A percentile compares a stretch with the other conserved stretches of the same genome.
Conservation (phyloP, 2,329 filamentous ascomycete genomes). For the Lecanicillium sp. region DNA sequence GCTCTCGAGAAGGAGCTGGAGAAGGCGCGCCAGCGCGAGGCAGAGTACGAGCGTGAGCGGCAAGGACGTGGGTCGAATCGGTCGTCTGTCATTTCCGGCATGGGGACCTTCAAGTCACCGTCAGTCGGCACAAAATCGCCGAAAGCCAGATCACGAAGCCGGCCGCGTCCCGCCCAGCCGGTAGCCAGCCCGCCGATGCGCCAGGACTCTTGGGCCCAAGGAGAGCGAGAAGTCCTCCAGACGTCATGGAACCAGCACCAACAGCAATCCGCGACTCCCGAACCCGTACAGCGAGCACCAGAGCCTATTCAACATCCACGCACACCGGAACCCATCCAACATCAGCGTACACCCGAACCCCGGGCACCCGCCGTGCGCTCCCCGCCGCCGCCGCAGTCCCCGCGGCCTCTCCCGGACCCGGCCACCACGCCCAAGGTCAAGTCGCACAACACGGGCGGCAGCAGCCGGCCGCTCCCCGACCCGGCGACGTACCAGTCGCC, state of each 20-base stretch:
- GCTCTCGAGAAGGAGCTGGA: slow-evolving; percentile 72
- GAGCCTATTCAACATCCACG: slow-evolving; percentile 5
- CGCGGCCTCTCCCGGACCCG: slow-evolving; percentile 40
- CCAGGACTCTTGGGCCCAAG: slow-evolving; percentile 57
- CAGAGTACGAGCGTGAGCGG: slow-evolving; percentile 55
- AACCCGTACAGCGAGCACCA: slow-evolving; percentile 19
- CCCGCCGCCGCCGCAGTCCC: slow-evolving; percentile 23
- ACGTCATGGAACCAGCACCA: slow-evolving; percentile 45
- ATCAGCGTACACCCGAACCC: slow-evolving; percentile 10
- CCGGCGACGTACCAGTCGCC: slow-evolving; percentile 31
- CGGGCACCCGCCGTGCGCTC: slow-evolving; percentile 13
- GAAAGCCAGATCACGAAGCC: slow-evolving; percentile 37
- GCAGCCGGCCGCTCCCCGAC: slow-evolving; percentile 47
- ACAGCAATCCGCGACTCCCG: slow-evolving; percentile 25
- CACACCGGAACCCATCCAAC: neutral
- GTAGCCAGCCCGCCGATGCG: slow-evolving; percentile 41
- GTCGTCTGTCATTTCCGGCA: slow-evolving; percentile 1
- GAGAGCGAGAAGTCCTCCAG: slow-evolving; percentile 59
- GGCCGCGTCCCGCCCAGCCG: slow-evolving; percentile 24
- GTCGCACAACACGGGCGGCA: slow-evolving; percentile 32
- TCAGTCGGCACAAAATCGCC: slow-evolving; percentile 9
- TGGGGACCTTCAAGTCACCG: slow-evolving; percentile 4
- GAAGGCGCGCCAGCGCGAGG: slow-evolving; percentile 54
- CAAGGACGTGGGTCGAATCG: slow-evolving; percentile 38
- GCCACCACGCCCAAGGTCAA: slow-evolving; percentile 26